Base-by-base conservation (phyloP, 306 rosid genomes). In the Urtica urens region DNA sequence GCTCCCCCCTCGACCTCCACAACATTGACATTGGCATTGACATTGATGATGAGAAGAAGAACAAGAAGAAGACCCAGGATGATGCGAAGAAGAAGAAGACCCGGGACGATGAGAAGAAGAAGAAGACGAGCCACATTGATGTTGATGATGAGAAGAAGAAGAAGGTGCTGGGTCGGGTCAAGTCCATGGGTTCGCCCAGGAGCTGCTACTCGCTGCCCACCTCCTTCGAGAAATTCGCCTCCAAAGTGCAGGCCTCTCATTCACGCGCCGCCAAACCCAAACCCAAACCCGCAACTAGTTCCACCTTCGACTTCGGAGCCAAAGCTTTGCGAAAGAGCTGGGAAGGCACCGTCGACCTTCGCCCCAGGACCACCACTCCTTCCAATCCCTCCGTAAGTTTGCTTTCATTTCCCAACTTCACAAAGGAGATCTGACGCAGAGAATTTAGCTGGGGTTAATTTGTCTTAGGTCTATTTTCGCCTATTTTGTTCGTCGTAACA, bases 321-420 rank as follows among this genome's bases (percentile, higher is more conserved):
- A 90, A 90, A 87, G 94, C 83, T 39, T 64, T 85, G 73, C 74
- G 99, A 7, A 92, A 80, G 82, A 86, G 99, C 55, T 92, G 99
- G 99, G 99, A 92, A 79, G 99, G 99, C 61, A 85, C 57, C 50
- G 68, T 82, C 78, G 99, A 92, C 55, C 59, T 76, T 29, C 85
- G 74, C n/a, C n/a, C n/a, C n/a, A n/a, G n/a, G n/a, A n/a, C n/a
- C n/a, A n/a, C n/a, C n/a, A n/a, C n/a, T n/a, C n/a, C n/a, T n/a
- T n/a, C n/a, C n/a, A n/a, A n/a, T n/a, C n/a, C n/a, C n/a, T n/a
- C n/a, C n/a, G n/a, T n/a, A n/a, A n/a, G n/a, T n/a, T n/a, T n/a
- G n/a, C n/a, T n/a, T n/a, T n/a, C n/a, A n/a, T n/a, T n/a, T n/a
- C n/a, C n/a, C n/a, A n/a, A n/a, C n/a, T n/a, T n/a, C n/a, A n/a